Evolutionary conservation across 768 basidiomycete genomes (phyloP), one percentile per base, ranked within the genome.

Genomic region (Collybia sordida): DNA sequence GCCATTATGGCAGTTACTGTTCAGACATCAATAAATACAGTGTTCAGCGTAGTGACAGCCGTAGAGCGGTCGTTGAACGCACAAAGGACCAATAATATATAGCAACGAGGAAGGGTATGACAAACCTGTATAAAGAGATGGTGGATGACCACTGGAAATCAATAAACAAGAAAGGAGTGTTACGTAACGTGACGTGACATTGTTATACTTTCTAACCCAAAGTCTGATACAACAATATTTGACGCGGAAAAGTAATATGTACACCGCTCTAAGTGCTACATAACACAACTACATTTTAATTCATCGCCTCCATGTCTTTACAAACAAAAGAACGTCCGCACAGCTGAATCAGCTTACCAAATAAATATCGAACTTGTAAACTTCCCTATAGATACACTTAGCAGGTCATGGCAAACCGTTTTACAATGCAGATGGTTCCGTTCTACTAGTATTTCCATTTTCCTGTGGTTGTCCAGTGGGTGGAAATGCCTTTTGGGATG

Each of bases 401-500:
- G 31, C 31, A 31, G 31, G 9, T 31, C 14, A 25, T 23, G 21
- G 17, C 28, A 36, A 48, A 51, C 19, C 55, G 50, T 48, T 52
- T 61, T 49, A 58, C 66, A 70, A 60, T 47, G 73, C 69, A 51
- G 73, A 66, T 12, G 68, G 64, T 31, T 80, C 81, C 47, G 68
- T 59, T 70, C 80, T 69, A 57, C 64, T 65, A 48, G 68, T 60
- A 44, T 67, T 70, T 36, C 75, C 73, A 55, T 82, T 82, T 65
- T 47, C 42, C 53, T 8, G 43, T 9, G 23, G 58, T 53, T 54
- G 70, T 64, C 24, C 71, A 15, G 69, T 67, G 24, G 81, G 70
- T 4, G 80, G 65, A 60, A 75, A 81, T 34, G 70, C 56, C 62
- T 83, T 82, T 67, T 85, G 83, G 1, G 86, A 82, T 3, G 86